Conservation (phyloP, 176 grass and related monocot species). For the Aechmea fasciata region DNA sequence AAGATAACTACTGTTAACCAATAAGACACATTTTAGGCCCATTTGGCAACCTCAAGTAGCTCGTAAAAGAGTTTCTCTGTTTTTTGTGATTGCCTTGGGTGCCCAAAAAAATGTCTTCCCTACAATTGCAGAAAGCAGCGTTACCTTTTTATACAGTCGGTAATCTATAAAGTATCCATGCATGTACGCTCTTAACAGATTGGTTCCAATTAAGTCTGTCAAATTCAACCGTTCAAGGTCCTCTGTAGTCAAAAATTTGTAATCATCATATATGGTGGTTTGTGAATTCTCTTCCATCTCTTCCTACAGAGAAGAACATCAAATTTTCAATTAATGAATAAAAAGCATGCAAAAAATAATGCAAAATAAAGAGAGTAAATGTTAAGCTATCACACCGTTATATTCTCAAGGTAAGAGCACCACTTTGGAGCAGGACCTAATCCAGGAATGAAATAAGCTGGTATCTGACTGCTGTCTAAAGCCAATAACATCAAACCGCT, state of each 20-base stretch:
- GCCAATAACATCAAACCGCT: conserved; percentile 86
- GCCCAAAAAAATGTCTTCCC: not conserved
- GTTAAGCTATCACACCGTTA: conserved; percentile 49
- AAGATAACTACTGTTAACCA: not conserved
- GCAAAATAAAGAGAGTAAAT: not conserved
- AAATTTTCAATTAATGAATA: not conserved
- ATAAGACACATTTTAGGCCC: too few relatives aligned
- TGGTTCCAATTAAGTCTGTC: conserved; percentile 49
- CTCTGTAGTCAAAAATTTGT: conserved; percentile 81
- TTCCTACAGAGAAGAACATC: conserved; percentile 43
- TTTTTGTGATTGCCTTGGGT: not conserved
- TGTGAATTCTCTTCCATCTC: conserved; percentile 91
- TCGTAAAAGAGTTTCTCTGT: too few relatives aligned
- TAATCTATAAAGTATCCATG: conserved; percentile 41
- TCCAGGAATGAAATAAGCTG: conserved; percentile 78
- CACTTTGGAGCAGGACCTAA: conserved; percentile 93
- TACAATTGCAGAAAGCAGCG: not conserved
- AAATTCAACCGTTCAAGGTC: conserved; percentile 76
- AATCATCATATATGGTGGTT: conserved; percentile 58
- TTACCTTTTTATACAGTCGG: conserved; percentile 83
- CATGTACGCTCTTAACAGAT: conserved; percentile 23
- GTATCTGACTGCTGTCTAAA: conserved; percentile 87
- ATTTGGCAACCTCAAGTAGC: too few relatives aligned
- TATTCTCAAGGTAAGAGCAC: conserved; percentile 91
- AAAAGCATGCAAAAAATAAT: not conserved